Base-by-base conservation (phyloP, 345 rosid species). In the Gossypium anomalum region DNA sequence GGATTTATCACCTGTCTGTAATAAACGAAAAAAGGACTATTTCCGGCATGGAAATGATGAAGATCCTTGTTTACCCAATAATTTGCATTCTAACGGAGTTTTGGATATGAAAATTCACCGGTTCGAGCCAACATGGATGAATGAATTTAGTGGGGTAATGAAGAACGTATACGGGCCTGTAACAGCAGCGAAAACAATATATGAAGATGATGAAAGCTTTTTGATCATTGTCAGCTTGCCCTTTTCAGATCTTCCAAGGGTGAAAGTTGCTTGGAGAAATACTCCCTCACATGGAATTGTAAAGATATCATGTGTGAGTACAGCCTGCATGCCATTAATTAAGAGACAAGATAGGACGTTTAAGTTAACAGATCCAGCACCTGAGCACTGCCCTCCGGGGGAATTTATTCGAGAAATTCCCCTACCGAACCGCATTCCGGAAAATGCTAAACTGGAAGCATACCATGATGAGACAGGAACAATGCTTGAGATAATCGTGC, bases 361-460 rank as follows among this genome's bases (percentile, higher is more conserved):
- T 85, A 93, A 95, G 86, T 85, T 95, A 74, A 86, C 97, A 43
- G 99, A 95, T 87, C 92, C 94, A 38, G 75, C 89, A 25, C 87
- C 99, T 0, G 99, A 95, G 90, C 99, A 93, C 76, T 95, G 99
- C 81, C 99, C 97, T 80, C 93, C 97, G 0, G 99, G 99, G 73
- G 99, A 95, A 56, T 95, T 93, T 70, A 82, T 95, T 73, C 83
- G 99, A 85, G 98, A 90, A 69, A 90, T 95, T 70, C 89, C 93
- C 9, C 87, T 95, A 7, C 89, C 93, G 9, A 93, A 87, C 63
- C 88, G 96, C 49, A 93, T 95, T 59, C 97, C 99, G 0, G 99
- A 93, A 85, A 97, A 95, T 80, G 99, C 97, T 44, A 89, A 91
- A 70, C 89, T 93, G 20, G 97, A 93, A 83, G 99, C 99, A n/a